Evolutionary conservation across 768 basidiomycete species (phyloP).

Genomic region (Tylopilus sp.): DNA sequence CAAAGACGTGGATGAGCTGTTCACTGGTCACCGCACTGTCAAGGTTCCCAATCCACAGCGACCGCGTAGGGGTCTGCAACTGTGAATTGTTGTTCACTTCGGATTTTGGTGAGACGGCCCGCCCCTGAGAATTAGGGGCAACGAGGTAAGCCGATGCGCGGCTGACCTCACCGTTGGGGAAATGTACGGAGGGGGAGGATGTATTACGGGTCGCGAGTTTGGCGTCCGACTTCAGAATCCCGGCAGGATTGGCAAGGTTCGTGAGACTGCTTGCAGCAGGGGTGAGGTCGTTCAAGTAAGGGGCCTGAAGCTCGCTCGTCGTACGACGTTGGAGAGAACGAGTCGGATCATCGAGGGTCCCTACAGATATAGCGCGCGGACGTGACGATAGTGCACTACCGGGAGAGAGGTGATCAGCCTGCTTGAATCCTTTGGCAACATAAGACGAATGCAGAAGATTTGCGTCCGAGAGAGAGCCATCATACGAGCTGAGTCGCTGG

Average conservation of each 20-base stretch:
- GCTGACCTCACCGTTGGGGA: conserved; percentile 60
- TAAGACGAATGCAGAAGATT: conserved; percentile 55
- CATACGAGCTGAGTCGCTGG: conserved; percentile 63
- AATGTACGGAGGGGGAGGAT: conserved; percentile 56
- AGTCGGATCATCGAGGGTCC: conserved; percentile 76
- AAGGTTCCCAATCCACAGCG: conserved; percentile 97
- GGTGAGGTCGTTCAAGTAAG: conserved; percentile 57
- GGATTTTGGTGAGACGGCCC: conserved; percentile 80
- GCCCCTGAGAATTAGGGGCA: conserved; percentile 64
- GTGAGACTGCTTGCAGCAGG: conserved; percentile 32
- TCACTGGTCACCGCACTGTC: conserved; percentile 93
- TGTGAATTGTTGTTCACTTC: conserved; percentile 63
- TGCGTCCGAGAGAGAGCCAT: conserved; percentile 47
- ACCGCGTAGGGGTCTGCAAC: conserved; percentile 90
- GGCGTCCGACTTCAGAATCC: conserved; percentile 57
- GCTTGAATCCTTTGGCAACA: conserved; percentile 72
- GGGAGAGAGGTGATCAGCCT: conserved; percentile 60
- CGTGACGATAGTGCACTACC: conserved; percentile 43
- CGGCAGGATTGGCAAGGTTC: conserved; percentile 27
- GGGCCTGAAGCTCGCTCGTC: conserved; percentile 50
- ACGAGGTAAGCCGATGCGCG: conserved; percentile 65
- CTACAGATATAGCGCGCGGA: conserved; percentile 86
- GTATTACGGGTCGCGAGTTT: conserved; percentile 48
- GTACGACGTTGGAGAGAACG: conserved; percentile 66
- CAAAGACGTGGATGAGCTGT: conserved; percentile 93